phyloP scores from a whole-genome alignment of 2,329 filamentous ascomycete species.

The Raffaelea deltoideospora region DNA sequence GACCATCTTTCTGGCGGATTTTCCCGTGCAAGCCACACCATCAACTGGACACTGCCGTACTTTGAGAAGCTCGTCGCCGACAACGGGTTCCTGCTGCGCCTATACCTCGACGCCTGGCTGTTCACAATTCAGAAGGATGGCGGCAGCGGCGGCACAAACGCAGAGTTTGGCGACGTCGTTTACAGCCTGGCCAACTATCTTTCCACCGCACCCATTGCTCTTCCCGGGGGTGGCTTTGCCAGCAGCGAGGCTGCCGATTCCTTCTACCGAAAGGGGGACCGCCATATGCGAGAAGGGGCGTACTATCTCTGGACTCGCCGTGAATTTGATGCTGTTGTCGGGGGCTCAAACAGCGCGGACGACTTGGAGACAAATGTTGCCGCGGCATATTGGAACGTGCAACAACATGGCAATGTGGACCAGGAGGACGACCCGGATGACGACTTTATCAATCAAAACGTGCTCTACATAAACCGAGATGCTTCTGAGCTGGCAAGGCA shows the following conservation, averaged over 20 bases:
- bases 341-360: slow-evolving; percentile 24
- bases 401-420: slow-evolving; percentile 71
- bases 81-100: slow-evolving; percentile 68
- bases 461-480: slow-evolving; percentile 56
- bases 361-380: slow-evolving; percentile 54
- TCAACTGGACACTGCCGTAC: slow-evolving; percentile 86
- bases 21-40: slow-evolving; percentile 70
- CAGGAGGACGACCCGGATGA: slow-evolving; percentile 76
- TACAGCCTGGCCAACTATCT: slow-evolving; percentile 81
- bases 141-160: slow-evolving; percentile 23
- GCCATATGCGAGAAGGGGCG: slow-evolving; percentile 75
- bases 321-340: slow-evolving; percentile 64
- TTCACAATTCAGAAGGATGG: slow-evolving; percentile 24
- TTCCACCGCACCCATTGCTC: slow-evolving; percentile 52
- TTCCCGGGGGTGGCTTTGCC: slow-evolving; percentile 59
- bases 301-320: slow-evolving; percentile 90
- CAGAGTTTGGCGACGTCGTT: slow-evolving; percentile 63
- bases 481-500: slow-evolving; percentile 56
- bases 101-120: slow-evolving; percentile 79
- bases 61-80: slow-evolving; percentile 97
- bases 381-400: slow-evolving; percentile 72
- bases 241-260: slow-evolving; percentile 89
- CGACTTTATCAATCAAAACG: slow-evolving; percentile 89
- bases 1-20: slow-evolving; percentile 44
- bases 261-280: slow-evolving; percentile 54